Conservation (phyloP, 2,329 filamentous ascomycete genomes). For the Colletotrichum sp. region DNA sequence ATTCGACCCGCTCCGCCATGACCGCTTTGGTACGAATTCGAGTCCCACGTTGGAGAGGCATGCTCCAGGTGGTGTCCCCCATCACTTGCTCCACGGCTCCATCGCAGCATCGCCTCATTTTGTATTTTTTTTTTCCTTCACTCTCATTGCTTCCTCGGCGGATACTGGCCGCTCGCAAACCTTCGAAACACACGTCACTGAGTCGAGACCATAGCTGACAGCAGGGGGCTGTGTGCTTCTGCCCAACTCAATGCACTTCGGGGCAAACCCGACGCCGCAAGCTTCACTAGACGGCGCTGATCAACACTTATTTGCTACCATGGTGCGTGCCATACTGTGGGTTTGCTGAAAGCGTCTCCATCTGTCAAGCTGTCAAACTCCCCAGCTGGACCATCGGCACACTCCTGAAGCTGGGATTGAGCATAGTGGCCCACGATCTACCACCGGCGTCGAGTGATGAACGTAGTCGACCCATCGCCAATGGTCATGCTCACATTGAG, state of each 20-base stretch:
- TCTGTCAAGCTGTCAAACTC: background rate
- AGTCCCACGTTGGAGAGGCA: background rate
- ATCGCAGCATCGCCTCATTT: background rate
- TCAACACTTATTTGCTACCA: background rate
- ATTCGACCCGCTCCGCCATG: constrained; percentile 2
- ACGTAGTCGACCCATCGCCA: background rate
- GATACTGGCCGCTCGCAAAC: background rate
- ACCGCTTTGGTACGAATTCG: background rate
- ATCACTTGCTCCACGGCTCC: background rate
- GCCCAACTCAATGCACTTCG: background rate
- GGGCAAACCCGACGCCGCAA: background rate
- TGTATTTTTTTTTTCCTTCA: background rate
- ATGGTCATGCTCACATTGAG: background rate
- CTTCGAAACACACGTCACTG: background rate
- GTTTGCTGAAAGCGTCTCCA: background rate
- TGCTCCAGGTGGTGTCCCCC: background rate
- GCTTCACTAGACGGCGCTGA: background rate
- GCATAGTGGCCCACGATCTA: background rate
- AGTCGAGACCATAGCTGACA: background rate
- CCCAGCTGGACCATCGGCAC: background rate
- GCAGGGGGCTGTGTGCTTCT: background rate
- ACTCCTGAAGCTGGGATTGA: background rate
- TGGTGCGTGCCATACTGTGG: background rate
- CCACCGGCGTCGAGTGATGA: background rate
- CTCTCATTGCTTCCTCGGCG: background rate